Evolutionary conservation across 768 basidiomycete species (phyloP).

Genomic region (Naganishia onofrii): DNA sequence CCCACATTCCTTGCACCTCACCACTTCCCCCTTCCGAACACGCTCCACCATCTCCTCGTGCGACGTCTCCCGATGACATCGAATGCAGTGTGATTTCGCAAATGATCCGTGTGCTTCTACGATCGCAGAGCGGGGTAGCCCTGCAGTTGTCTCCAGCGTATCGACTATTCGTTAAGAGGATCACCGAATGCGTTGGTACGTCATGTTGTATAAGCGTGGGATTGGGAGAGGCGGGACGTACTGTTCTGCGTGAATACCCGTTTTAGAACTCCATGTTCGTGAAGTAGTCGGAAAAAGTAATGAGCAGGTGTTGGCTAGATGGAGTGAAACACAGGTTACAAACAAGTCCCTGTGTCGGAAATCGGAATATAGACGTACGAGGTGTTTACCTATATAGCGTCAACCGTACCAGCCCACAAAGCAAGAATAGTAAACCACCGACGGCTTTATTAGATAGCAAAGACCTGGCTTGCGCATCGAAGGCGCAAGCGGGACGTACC

Average conservation of each 20-base stretch:
- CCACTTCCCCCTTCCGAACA: conserved; percentile 64
- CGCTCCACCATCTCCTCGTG: conserved; percentile 66
- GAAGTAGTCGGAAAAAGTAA: conserved; percentile 79
- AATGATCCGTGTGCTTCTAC: conserved; percentile 97
- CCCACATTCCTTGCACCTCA: conserved; percentile 59
- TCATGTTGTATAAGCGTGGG: no score
- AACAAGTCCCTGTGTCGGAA: no score
- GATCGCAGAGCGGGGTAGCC: conserved; percentile 12
- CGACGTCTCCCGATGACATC: conserved; percentile 64
- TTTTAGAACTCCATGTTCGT: conserved; percentile 66
- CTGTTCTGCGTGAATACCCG: conserved; percentile 53
- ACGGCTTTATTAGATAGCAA: no score
- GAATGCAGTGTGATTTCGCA: conserved; percentile 77
- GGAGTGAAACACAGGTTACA: no score
- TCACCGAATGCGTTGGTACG: no score
- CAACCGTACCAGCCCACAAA: no score
- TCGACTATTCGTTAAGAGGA: conserved; percentile 53
- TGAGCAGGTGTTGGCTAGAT: conserved; percentile 78
- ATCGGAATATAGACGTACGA: conserved; percentile 8
- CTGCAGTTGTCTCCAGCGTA: conserved; percentile 25
- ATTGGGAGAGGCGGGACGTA: conserved; percentile 61
- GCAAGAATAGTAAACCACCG: no score
- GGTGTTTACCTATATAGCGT: conserved; percentile 23
- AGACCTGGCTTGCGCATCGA: no score
- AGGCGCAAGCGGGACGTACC: conserved; percentile 57